Base-by-base conservation (phyloP, 192 early-diverging fungal species). In the Mortierella claussenii region DNA sequence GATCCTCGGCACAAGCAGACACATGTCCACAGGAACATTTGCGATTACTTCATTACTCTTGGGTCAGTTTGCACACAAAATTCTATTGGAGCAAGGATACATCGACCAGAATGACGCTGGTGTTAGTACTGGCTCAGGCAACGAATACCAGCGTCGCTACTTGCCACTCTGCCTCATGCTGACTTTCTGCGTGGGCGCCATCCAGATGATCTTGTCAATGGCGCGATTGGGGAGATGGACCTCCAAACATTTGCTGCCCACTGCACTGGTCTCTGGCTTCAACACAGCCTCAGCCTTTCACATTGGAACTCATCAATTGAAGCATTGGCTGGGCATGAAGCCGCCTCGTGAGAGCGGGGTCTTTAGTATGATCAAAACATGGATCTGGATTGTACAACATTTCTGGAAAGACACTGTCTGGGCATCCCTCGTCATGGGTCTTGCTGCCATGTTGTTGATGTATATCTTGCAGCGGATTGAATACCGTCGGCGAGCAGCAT, bases 21-120 rank as follows among this genome's bases (percentile, higher is more conserved):
- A 80, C 60, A 74, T 80, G 79, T 80, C 79, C 0, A 78, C 74
- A 5, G 79, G 71, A n/a, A 60, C 79, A 4, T 74, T 80, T 54
- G 79, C 79, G 18, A 71, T 80, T 43, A 79, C 68, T 11, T 79
- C 78, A 11, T 43, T 79, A 13, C 78, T 79, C 24, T 68, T 79
- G 12, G 78, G 78, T 23, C 68, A 79, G 40, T 65, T 67, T 40
- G 60, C 61, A 17, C 66, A 70, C 51, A 63, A 69, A 24, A 61
- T 79, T 26, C 68, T 71, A 12, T 40, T 40, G 9, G 69, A 69
- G 1, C 64, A 67, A 21, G 73, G 73, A 8, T 65, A 62, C 31
- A 33, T 17, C 0, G 49, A 67, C n/a, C 34, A 58, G 8, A 10
- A 10, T 28, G n/a, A n/a, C n/a, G n/a, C n/a, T n/a, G n/a, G n/a